Evolutionary conservation across 176 grass and related monocot genomes (phyloP).

Genomic region (Panicum miliaceum): DNA sequence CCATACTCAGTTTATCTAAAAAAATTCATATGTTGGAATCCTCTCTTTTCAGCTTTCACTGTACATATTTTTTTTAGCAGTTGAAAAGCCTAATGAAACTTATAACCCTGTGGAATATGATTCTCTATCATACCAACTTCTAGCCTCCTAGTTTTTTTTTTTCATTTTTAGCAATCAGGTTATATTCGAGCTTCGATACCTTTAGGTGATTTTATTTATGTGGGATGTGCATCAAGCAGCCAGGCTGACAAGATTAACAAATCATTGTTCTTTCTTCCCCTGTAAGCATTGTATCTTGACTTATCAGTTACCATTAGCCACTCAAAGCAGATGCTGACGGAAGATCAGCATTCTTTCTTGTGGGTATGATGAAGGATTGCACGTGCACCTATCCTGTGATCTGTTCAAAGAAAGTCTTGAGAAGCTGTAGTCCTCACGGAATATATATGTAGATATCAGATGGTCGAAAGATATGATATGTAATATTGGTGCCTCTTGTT

Average conservation of each 20-base stretch:
- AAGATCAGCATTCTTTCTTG: constrained; percentile 3
- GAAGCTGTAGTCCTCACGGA: background rate
- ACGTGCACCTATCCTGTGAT: background rate
- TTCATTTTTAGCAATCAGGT: background rate
- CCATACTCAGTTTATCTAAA: background rate
- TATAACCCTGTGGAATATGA: constrained; percentile 16
- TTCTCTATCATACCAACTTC: background rate
- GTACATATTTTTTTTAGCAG: constrained; percentile 31
- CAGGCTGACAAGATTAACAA: constrained; percentile 1
- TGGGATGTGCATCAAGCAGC: constrained; percentile 5
- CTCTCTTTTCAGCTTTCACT: background rate
- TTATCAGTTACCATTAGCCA: background rate
- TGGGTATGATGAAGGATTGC: constrained; percentile 5
- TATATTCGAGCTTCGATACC: background rate
- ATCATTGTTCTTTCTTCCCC: constrained; percentile 21
- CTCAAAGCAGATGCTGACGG: background rate
- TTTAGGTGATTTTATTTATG: background rate
- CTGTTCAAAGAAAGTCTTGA: background rate
- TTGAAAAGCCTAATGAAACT: constrained; percentile 10
- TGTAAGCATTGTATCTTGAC: constrained; percentile 26
- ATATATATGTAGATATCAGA: background rate
- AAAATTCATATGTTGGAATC: background rate
- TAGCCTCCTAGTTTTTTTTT: background rate
- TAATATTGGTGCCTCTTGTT: background rate
- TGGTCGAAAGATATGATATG: background rate